These are phyloP conservation scores for Favolaschia claudopus DNA, from an alignment of 768 basidiomycete genomes.

Conservation along the genomic window DNA sequence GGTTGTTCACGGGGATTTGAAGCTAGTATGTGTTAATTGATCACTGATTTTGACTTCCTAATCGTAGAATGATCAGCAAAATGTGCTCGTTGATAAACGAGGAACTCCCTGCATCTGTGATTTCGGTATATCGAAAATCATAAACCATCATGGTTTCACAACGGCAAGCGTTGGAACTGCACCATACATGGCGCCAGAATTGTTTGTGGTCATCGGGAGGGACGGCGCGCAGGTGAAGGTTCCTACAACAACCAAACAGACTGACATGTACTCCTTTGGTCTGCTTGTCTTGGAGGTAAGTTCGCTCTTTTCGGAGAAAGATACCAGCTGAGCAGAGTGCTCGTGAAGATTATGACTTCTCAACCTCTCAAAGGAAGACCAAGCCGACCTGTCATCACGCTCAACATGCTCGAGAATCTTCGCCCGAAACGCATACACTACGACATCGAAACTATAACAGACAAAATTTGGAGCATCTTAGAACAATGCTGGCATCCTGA, in stretches of 20 bases:
- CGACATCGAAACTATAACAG: neutral
- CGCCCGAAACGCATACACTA: slow-evolving; percentile 9
- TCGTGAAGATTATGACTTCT: slow-evolving; percentile 10
- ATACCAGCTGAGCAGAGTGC: neutral
- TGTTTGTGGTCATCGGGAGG: slow-evolving; percentile 8
- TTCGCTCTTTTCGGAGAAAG: neutral
- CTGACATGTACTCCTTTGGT: slow-evolving; percentile 19
- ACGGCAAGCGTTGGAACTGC: slow-evolving; percentile 8
- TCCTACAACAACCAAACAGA: slow-evolving; percentile 6
- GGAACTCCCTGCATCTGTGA: too few relatives aligned
- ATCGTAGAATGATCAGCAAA: too few relatives aligned
- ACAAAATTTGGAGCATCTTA: neutral
- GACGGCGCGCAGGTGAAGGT: neutral
- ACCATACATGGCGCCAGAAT: slow-evolving; percentile 14
- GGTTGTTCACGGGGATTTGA: too few relatives aligned
- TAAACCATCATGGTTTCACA: slow-evolving; percentile 2
- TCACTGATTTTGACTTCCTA: too few relatives aligned
- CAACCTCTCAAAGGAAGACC: neutral
- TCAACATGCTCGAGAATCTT: neutral
- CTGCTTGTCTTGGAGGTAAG: slow-evolving; percentile 17
- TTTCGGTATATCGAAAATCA: too few relatives aligned
- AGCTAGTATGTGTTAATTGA: too few relatives aligned
- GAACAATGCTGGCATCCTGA: slow-evolving; percentile 7
- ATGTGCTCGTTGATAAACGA: too few relatives aligned
- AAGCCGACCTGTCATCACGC: neutral